Evolutionary conservation across 768 basidiomycete species (phyloP).

Genomic region (Paxillus involutus): DNA sequence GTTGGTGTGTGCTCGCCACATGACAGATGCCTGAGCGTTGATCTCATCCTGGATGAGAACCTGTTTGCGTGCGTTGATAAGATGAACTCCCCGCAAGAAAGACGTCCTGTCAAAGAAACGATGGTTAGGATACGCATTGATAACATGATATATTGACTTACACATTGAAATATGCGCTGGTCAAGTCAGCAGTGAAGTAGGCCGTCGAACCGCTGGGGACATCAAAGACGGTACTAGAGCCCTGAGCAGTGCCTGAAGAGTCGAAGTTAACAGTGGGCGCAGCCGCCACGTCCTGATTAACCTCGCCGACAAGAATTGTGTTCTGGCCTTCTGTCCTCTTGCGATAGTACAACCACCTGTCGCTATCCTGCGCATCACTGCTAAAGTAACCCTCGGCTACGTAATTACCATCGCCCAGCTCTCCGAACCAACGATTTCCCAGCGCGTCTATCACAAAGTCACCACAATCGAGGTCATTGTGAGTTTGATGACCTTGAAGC

Average conservation of each 20-base stretch:
- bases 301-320: constrained; percentile 72
- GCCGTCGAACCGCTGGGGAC: constrained; percentile 70
- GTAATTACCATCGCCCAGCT: constrained; percentile 90
- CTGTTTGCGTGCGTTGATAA: constrained; percentile 81
- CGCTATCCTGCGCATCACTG: constrained; percentile 62
- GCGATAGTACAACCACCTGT: constrained; percentile 91
- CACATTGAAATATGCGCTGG: constrained; percentile 73
- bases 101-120: constrained; percentile 47
- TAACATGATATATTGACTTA: constrained; percentile 37
- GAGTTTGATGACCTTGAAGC: constrained; percentile 83
- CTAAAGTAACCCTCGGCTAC: constrained; percentile 74
- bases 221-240: constrained; percentile 77
- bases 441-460: constrained; percentile 95
- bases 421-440: constrained; percentile 93
- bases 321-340: constrained; percentile 98
- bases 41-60: constrained; percentile 95
- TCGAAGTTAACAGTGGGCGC: constrained; percentile 58
- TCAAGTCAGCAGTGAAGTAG: constrained; percentile 77
- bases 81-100: constrained; percentile 80
- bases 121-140: constrained; percentile 15
- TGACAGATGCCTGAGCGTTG: constrained; percentile 50
- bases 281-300: constrained; percentile 79
- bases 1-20: constrained; percentile 97
- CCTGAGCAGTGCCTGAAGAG: constrained; percentile 65
- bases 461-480: constrained; percentile 92